Evolutionary conservation across 1,284 basidiomycete genomes (phyloP).

Genomic region (Ceratobasidium sp.): DNA sequence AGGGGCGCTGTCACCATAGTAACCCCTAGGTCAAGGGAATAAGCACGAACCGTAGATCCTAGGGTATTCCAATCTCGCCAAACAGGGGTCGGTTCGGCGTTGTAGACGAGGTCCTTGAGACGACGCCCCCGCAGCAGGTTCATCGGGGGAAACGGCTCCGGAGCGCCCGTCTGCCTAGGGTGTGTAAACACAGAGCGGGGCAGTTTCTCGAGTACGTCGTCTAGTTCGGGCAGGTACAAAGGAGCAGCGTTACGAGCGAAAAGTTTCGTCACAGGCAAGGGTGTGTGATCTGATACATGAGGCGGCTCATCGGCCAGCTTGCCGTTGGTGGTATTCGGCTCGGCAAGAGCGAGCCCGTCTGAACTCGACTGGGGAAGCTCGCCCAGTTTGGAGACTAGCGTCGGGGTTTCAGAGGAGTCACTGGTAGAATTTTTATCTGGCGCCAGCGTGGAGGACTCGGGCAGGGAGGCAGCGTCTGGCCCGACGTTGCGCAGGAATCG

Average conservation of each 20-base stretch:
- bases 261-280: constrained; percentile 65
- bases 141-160: constrained; percentile 66
- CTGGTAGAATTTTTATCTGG: background rate
- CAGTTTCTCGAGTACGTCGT: constrained; percentile 65
- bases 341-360: background rate
- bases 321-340: background rate
- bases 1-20: constrained; percentile 11
- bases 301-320: background rate
- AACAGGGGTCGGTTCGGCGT: constrained; percentile 60
- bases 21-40: background rate
- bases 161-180: constrained; percentile 50
- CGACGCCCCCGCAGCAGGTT: constrained; percentile 64
- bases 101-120: constrained; percentile 69
- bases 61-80: constrained; percentile 68
- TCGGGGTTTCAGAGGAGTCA: background rate
- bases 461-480: background rate
- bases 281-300: constrained; percentile 55
- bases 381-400: background rate
- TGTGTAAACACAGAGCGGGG: constrained; percentile 58
- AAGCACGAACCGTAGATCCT: constrained; percentile 55
- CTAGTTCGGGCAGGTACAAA: constrained; percentile 68
- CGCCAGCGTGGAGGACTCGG: background rate
- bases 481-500: constrained; percentile 5
- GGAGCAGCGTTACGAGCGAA: constrained; percentile 68
- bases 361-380: background rate